These are phyloP conservation scores for Cutaneotrichosporon curvatum DNA, from an alignment of 1,284 basidiomycete species.

Conservation along the genomic window DNA sequence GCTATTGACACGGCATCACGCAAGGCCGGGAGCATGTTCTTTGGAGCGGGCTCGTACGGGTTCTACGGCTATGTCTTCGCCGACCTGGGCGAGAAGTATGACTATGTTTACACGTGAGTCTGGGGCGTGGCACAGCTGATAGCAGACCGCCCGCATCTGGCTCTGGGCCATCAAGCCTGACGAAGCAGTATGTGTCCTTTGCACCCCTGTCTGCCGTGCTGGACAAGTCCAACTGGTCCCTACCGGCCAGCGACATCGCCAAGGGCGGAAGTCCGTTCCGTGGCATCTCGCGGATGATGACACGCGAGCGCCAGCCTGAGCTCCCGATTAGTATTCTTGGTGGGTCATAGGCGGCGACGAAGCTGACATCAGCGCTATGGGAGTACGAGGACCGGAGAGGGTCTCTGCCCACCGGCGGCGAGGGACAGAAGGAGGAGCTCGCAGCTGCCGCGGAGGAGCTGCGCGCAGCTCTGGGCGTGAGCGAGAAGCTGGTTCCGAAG, in stretches of 20 bases:
- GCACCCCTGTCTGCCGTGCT: constrained; percentile 61
- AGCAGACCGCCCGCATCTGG: neutral
- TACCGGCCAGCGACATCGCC: constrained; percentile 11
- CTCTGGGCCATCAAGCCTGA: neutral
- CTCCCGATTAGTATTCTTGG: constrained; percentile 65
- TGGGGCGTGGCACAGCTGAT: constrained; percentile 32
- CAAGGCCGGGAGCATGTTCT: constrained; percentile 66
- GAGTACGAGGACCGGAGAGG: constrained; percentile 63
- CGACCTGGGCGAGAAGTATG: constrained; percentile 70
- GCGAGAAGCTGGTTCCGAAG: constrained; percentile 56
- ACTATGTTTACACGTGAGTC: constrained; percentile 71
- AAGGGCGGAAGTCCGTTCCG: constrained; percentile 56
- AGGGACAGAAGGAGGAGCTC: constrained; percentile 54
- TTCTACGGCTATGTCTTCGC: constrained; percentile 89
- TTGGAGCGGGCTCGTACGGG: constrained; percentile 83
- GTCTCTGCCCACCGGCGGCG: constrained; percentile 53
- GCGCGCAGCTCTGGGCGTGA: constrained; percentile 59
- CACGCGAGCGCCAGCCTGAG: constrained; percentile 69
- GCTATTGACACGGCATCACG: constrained; percentile 70
- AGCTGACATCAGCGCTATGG: constrained; percentile 60
- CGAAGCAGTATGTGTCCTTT: constrained; percentile 61
- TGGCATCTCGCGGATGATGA: constrained; percentile 60
- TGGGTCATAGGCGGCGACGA: constrained; percentile 40
- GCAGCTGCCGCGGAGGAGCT: constrained; percentile 56
- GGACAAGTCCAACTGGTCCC: constrained; percentile 41